These are phyloP conservation scores for Flaveria robusta DNA, from an alignment of 129 eudicot species.

Conservation along the genomic window DNA sequence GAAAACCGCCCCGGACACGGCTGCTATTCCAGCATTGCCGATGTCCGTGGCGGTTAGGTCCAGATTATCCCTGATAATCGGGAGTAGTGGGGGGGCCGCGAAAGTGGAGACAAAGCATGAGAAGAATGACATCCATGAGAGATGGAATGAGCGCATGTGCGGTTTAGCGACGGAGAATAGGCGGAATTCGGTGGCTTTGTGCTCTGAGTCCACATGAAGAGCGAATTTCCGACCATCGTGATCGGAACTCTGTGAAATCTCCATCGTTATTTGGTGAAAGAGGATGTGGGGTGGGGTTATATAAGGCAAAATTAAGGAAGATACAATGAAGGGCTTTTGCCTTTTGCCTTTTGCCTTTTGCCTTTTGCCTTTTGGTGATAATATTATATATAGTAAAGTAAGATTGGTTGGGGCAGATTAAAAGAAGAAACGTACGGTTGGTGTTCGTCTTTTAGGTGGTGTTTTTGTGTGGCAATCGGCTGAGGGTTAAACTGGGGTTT, in stretches of 20 bases:
- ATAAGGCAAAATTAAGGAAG: constrained; percentile 32
- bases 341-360: too few relatives aligned
- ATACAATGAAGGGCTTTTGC: background rate
- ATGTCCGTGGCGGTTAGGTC: constrained; percentile 68
- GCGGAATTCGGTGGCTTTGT: constrained; percentile 73
- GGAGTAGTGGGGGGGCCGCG: constrained; percentile 81
- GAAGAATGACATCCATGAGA: constrained; percentile 77
- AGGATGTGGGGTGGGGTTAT: constrained; percentile 10
- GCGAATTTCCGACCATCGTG: constrained; percentile 40
- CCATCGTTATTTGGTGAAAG: background rate
- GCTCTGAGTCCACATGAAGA: constrained; percentile 83
- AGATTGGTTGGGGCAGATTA: too few relatives aligned
- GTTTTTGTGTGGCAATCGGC: constrained; percentile 30
- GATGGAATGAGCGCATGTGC: constrained; percentile 86
- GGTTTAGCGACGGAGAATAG: constrained; percentile 54
- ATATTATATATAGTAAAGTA: too few relatives aligned
- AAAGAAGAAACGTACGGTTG: constrained; percentile 3
- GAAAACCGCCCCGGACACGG: constrained; percentile 81
- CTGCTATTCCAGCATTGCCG: constrained; percentile 86
- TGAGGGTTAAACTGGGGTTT: constrained; percentile 22
- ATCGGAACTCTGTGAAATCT: constrained; percentile 10
- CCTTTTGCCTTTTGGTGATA: too few relatives aligned
- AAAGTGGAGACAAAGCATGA: constrained; percentile 74
- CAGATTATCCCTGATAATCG: constrained; percentile 76
- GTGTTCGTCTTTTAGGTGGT: constrained; percentile 7